Evolutionary conservation across 352 stramenopile genomes (phyloP), one percentile per base, ranked within the genome.

Genomic region (Pythium volutum): DNA sequence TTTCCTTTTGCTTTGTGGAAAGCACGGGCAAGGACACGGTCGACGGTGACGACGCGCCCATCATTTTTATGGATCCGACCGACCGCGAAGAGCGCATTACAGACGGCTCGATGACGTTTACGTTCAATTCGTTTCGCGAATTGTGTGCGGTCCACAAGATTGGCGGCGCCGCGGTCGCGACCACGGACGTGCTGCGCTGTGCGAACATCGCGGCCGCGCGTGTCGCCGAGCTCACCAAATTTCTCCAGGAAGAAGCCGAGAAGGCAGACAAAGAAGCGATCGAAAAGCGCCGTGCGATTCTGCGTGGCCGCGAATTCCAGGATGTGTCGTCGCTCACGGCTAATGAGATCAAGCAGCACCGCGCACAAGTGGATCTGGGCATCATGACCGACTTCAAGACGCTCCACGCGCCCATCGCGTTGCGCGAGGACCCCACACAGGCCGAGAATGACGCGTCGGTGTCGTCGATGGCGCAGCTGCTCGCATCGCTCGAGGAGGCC

Each of bases 81-180:
- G 83, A 95, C 62, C 80, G 79, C 29, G 91, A 98, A 62, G 91
- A 98, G 74, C 79, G 78, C 31, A 83, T 96, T 46, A 91, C 88
- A 26, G 89, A 97, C 52, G 91, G 81, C 55, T 75, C 69, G 26
- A 84, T 94, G 59, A 97, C 84, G 20, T 95, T 97, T 69, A 94
- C 88, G 29, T 89, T 97, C 61, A 97, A 97, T 62, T 93, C 85
- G 46, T 96, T 97, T 73, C 83, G 87, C 18, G 91, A 97, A 68
- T 71, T 97, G 31, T 96, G 89, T 58, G 81, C 84, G 11, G 77
- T 97, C 55, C 87, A 95, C 70, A 96, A 97, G 67, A 94, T 96
- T 63, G 89, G 89, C 53, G 92, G 91, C 25, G 74, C 83, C 18
- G 71, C 83, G 26, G 71, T 93, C 51, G 84, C 81, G 3, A 76